phyloP scores from a whole-genome alignment of 495 filamentous ascomycete species.

The Terfezia boudieri region DNA sequence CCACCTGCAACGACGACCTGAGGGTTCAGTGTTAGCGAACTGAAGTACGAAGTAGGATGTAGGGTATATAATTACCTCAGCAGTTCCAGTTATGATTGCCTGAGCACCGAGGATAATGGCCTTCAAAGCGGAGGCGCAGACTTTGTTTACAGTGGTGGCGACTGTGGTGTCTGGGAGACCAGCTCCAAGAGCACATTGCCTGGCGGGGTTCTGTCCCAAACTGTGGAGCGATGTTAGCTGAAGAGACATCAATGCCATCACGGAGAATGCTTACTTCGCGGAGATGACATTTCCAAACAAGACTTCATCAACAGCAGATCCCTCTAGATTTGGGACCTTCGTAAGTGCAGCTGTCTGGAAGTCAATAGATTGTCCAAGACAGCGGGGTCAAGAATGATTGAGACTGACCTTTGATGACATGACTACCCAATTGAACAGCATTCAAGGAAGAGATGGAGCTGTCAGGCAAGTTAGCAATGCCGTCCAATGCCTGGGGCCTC shows the following conservation, averaged over 20 bases:
- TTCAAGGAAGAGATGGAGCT: slow-evolving; percentile 68
- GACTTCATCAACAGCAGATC: slow-evolving; percentile 75
- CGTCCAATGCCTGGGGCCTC: not conserved
- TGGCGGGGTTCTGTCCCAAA: slow-evolving; percentile 86
- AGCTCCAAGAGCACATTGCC: slow-evolving; percentile 75
- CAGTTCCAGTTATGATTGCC: slow-evolving; percentile 87
- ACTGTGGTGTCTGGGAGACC: slow-evolving; percentile 58
- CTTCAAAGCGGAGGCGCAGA: slow-evolving; percentile 85
- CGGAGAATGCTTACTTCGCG: slow-evolving; percentile 45
- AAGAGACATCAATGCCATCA: not conserved
- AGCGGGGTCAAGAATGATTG: slow-evolving; percentile 2
- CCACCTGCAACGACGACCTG: slow-evolving; percentile 70
- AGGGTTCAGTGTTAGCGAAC: not conserved
- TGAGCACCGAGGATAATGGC: slow-evolving; percentile 86
- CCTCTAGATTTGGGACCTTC: slow-evolving; percentile 62
- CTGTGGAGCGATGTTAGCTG: slow-evolving; percentile 25
- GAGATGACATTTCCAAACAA: slow-evolving; percentile 97
- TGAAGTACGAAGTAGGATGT: not conserved
- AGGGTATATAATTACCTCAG: slow-evolving; percentile 25
- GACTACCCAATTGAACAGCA: slow-evolving; percentile 68
- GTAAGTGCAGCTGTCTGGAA: slow-evolving; percentile 48
- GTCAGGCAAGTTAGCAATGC: not conserved
- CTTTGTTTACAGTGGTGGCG: slow-evolving; percentile 93
- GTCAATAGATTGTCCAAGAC: slow-evolving; percentile 5
- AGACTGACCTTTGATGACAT: slow-evolving; percentile 66